Percentiles rank a stretch among this genome's conserved stretches.
phyloP scores from a whole-genome alignment of 2,329 filamentous ascomycete species.

The Elsinoe batatas region DNA sequence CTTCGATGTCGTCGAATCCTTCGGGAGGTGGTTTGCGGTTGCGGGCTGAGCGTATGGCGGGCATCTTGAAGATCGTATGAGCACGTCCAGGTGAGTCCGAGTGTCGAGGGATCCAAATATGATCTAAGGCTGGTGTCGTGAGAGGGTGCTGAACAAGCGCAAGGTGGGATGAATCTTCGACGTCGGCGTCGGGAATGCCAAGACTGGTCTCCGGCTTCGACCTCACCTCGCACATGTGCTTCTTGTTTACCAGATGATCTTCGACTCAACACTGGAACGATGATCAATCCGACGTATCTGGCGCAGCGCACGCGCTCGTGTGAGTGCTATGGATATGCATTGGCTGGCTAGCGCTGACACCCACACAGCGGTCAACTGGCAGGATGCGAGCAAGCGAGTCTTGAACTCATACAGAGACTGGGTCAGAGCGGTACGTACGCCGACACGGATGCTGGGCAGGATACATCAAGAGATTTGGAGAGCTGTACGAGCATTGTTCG shows the following conservation, averaged over 20 bases:
- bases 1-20: constrained; percentile 80
- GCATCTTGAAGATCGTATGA: too few relatives aligned
- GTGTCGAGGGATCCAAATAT: too few relatives aligned
- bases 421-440: constrained; percentile 77
- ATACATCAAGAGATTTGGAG: neutral
- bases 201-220: constrained; percentile 4
- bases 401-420: constrained; percentile 86
- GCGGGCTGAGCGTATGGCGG: constrained; percentile 62
- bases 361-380: constrained; percentile 69
- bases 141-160: neutral
- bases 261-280: constrained; percentile 24
- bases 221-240: neutral
- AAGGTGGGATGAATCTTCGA: neutral
- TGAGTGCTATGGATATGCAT: constrained; percentile 24
- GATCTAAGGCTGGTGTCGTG: too few relatives aligned
- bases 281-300: constrained; percentile 88
- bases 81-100: too few relatives aligned
- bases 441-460: neutral
- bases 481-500: neutral
- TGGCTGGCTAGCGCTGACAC: constrained; percentile 16
- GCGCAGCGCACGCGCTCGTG: constrained; percentile 48
- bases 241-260: neutral
- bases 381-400: constrained; percentile 78
- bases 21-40: constrained; percentile 76
- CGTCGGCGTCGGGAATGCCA: constrained; percentile 9